phyloP scores from a whole-genome alignment of 371 early-diverging fungal genomes.

The Mucor velutinosus region DNA sequence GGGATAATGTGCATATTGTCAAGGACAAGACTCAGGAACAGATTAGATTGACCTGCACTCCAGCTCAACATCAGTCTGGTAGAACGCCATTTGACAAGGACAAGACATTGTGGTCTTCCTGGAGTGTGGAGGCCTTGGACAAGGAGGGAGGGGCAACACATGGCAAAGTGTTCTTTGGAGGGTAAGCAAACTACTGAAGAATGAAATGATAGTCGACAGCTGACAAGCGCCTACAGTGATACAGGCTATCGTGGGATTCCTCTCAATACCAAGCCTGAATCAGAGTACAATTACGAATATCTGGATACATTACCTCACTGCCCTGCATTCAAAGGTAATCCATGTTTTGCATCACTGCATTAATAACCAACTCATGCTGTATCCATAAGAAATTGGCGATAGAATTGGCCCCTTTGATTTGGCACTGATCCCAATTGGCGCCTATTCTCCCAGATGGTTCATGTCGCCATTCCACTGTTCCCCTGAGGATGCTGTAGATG shows the following conservation, averaged over 20 bases:
- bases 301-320: constrained; percentile 62
- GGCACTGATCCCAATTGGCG: constrained; percentile 82
- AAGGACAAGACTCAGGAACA: constrained; percentile 18
- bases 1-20: constrained; percentile 60
- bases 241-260: constrained; percentile 72
- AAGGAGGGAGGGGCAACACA: constrained; percentile 21
- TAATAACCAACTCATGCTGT: background rate
- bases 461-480: constrained; percentile 74
- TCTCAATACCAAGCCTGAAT: constrained; percentile 15
- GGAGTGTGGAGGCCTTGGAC: constrained; percentile 55
- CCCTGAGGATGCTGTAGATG: constrained; percentile 77
- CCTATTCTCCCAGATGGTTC: constrained; percentile 74
- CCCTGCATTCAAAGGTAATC: constrained; percentile 72
- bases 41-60: constrained; percentile 64
- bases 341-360: background rate
- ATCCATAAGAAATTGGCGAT: constrained; percentile 63
- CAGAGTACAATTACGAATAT: constrained; percentile 32
- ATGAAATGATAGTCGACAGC: background rate
- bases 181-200: constrained; percentile 38
- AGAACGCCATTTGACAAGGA: constrained; percentile 65
- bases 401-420: constrained; percentile 72
- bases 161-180: constrained; percentile 68
- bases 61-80: constrained; percentile 79
- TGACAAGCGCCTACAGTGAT: constrained; percentile 51
- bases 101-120: constrained; percentile 79